Base-by-base conservation (phyloP, 495 filamentous ascomycete species). In the Penicillium alfredii region DNA sequence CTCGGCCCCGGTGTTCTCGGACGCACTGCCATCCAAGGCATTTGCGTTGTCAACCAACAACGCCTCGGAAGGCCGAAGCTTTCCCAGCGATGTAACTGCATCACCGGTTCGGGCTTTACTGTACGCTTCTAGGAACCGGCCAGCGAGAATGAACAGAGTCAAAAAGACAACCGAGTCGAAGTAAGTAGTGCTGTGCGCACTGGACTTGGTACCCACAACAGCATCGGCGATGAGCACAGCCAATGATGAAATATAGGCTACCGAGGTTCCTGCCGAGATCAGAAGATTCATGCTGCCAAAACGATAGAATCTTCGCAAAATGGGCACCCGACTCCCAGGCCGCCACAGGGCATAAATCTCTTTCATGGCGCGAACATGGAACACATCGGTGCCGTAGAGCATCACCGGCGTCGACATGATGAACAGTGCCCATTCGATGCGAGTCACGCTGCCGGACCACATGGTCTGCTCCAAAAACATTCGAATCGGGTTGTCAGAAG, bases 211-310 rank as follows among this genome's bases (percentile, higher is more conserved):
- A 10, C 56, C 58, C 8, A 51, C 59, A 7, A 63, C 71, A 1
- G 79, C 85, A 15, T 81, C 80, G 25, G 82, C 72, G 15, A 83
- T 81, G 38, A 97, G 69, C 33, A 92, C 76, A 6, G 80, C 84
- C 31, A 96, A 61, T 0, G 87, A 94, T 0, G 86, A 76, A 47
- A 94, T 67, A 51, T 96, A 97, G 1, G 90, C 90, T 30, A 96
- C 84, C 4, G 78, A 78, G 1, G 92, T 94, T 6, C 92, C 90
- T 9, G 90, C 68, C 7, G 84, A 93, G 49, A 97, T 85, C 39
- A 97, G 72, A 56, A 92, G 79, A 50, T 95, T 93, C 90, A 97
- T 97, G 61, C 88, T 95, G 9, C 90, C 90, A 48, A 97, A 97
- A 9, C 86, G 78, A 47, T 88, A 90, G 46, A 97, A 88, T 11